Conservation (phyloP, 1,284 basidiomycete genomes). For the Apiotrichum gamsii region DNA sequence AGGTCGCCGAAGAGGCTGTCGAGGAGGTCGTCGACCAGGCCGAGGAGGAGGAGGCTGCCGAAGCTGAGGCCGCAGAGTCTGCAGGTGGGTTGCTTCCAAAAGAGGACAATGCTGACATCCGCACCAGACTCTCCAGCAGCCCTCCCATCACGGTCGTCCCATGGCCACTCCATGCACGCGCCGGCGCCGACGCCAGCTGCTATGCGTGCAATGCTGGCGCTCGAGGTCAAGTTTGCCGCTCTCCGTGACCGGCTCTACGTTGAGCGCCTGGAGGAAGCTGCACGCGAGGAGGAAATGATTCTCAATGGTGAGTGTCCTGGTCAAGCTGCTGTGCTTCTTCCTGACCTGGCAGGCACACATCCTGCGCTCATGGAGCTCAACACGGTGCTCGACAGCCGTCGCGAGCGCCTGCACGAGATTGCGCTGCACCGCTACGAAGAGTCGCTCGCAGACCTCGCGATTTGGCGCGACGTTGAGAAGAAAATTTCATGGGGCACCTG, state of each 20-base stretch:
- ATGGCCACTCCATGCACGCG: conserved; percentile 36
- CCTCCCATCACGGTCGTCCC: conserved; percentile 3
- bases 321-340: not conserved
- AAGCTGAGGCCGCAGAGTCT: conserved; percentile 10
- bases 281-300: conserved; percentile 53
- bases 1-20: conserved; percentile 1
- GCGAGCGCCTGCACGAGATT: conserved; percentile 41
- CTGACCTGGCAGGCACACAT: conserved; percentile 47
- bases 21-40: conserved; percentile 7
- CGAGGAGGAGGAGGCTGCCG: conserved; percentile 9
- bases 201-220: conserved; percentile 52
- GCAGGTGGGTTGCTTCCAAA: not conserved
- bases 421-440: conserved; percentile 43
- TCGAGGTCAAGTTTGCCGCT: conserved; percentile 55
- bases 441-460: conserved; percentile 46
- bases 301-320: conserved; percentile 46
- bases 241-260: conserved; percentile 54
- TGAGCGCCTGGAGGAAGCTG: conserved; percentile 54
- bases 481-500: conserved; percentile 51
- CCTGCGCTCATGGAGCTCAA: conserved; percentile 51
- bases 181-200: conserved; percentile 48
- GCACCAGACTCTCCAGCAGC: conserved; percentile 5
- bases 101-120: not conserved
- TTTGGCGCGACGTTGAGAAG: conserved; percentile 45
- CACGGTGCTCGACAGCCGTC: conserved; percentile 35